Percentiles rank a stretch among this genome's conserved stretches.
Conservation (phyloP, 805 yeast genomes). For the Sugiyamaella americana region DNA sequence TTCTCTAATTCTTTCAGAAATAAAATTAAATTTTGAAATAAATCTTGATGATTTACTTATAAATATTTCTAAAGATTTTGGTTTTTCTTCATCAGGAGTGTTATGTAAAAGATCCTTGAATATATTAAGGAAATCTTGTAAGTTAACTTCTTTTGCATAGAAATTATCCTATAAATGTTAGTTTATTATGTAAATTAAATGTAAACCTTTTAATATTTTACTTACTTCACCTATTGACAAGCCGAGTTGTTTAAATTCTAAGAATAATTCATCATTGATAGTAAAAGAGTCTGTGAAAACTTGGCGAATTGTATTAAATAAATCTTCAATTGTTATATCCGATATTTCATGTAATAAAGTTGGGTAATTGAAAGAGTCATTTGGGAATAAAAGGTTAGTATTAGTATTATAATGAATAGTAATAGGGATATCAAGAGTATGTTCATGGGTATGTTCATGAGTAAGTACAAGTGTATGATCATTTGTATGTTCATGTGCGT, state of each 20-base stretch:
- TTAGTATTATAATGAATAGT: background rate
- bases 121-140: conserved; percentile 21
- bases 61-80: background rate
- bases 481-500: background rate
- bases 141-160: conserved; percentile 22
- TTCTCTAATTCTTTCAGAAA: background rate
- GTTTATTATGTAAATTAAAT: background rate
- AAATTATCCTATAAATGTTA: conserved; percentile 20
- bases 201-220: background rate
- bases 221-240: conserved; percentile 23
- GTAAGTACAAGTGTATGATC: background rate
- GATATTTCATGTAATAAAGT: background rate
- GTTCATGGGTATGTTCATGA: background rate
- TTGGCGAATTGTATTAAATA: conserved; percentile 14
- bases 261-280: conserved; percentile 19
- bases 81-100: background rate
- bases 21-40: no score
- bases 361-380: no score
- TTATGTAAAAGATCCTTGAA: conserved; percentile 14
- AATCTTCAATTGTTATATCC: conserved; percentile 17
- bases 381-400: no score
- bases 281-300: conserved; percentile 8
- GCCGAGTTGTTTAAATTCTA: conserved; percentile 20
- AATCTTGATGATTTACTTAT: background rate
- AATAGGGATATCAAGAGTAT: background rate